phyloP scores from a whole-genome alignment of 768 basidiomycete genomes.

The Goffeauzyma gilvescens region DNA sequence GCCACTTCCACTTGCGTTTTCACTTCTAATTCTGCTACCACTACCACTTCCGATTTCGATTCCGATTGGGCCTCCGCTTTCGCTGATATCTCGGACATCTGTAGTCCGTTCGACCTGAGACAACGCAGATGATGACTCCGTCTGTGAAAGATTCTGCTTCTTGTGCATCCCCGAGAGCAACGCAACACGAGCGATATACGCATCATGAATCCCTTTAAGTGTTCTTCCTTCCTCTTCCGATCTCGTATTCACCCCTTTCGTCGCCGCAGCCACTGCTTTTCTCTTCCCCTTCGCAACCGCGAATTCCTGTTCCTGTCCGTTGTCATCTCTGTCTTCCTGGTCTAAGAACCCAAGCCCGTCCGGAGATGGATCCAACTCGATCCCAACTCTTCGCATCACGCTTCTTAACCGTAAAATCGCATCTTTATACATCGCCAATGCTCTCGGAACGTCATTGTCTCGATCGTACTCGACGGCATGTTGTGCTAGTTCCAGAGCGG shows the following conservation, averaged over 20 bases:
- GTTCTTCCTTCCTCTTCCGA: slow-evolving; percentile 28
- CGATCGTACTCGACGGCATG: slow-evolving; percentile 28
- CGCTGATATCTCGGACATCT: too few relatives aligned
- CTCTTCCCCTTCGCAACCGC: slow-evolving; percentile 5
- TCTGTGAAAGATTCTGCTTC: too few relatives aligned
- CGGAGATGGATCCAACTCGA: slow-evolving; percentile 14
- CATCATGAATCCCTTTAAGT: slow-evolving; percentile 29
- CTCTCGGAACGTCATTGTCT: slow-evolving; percentile 27
- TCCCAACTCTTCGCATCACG: slow-evolving; percentile 29
- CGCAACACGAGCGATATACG: slow-evolving; percentile 28
- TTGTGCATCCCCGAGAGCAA: slow-evolving; percentile 15
- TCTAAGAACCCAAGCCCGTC: slow-evolving; percentile 6
- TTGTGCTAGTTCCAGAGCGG: slow-evolving; percentile 29
- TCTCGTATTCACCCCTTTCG: slow-evolving; percentile 8
- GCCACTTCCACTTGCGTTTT: too few relatives aligned
- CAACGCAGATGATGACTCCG: too few relatives aligned
- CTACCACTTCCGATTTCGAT: too few relatives aligned
- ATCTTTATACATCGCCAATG: slow-evolving; percentile 23
- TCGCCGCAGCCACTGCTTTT: slow-evolving; percentile 1
- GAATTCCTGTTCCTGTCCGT: slow-evolving; percentile 8
- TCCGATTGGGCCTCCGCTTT: too few relatives aligned
- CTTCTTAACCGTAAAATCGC: slow-evolving; percentile 23
- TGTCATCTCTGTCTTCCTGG: slow-evolving; percentile 5
- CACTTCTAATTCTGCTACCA: too few relatives aligned
- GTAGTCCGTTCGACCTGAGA: too few relatives aligned